Conservation (phyloP, 257 asterid genomes). For the Cinchona pubescens region DNA sequence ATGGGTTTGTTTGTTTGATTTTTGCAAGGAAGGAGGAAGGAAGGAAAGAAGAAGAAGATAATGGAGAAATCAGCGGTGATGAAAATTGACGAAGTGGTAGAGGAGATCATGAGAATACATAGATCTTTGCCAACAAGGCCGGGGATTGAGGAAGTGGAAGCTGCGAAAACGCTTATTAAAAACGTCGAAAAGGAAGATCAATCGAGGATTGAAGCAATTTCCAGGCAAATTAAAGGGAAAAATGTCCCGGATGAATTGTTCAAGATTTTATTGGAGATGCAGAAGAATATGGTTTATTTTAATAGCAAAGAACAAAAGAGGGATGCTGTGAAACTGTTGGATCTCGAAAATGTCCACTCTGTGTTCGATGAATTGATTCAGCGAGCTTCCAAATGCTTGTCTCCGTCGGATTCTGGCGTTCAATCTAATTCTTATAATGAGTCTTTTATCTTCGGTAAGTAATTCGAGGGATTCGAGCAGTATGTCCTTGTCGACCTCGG, state of each 20-base stretch:
- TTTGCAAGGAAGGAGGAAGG: not conserved
- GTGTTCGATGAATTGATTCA: conserved; percentile 82
- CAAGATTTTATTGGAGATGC: conserved; percentile 69
- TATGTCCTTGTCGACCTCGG: conserved; percentile 27
- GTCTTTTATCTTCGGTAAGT: conserved; percentile 4
- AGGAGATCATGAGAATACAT: conserved; percentile 71
- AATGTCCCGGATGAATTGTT: conserved; percentile 77
- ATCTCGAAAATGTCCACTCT: conserved; percentile 59
- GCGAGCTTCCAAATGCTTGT: conserved; percentile 70
- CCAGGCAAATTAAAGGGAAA: conserved; percentile 53
- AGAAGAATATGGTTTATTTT: conserved; percentile 45
- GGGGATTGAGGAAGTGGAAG: conserved; percentile 78
- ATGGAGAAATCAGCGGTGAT: conserved; percentile 46
- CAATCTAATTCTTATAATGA: conserved; percentile 24
- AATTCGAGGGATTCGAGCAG: conserved; percentile 31
- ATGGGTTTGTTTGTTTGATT: no score
- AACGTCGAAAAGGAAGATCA: conserved; percentile 78
- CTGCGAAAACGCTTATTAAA: conserved; percentile 53
- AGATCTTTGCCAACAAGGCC: conserved; percentile 75
- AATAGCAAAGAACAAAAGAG: conserved; percentile 65
- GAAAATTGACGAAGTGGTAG: conserved; percentile 63
- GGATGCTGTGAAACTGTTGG: conserved; percentile 71
- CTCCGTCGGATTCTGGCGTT: conserved; percentile 30
- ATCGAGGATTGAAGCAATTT: conserved; percentile 52
- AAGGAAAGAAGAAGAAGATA: conserved; percentile 6